Evolutionary conservation across 352 stramenopile species (phyloP).

Genomic region (Phytophthora ohioensis): DNA sequence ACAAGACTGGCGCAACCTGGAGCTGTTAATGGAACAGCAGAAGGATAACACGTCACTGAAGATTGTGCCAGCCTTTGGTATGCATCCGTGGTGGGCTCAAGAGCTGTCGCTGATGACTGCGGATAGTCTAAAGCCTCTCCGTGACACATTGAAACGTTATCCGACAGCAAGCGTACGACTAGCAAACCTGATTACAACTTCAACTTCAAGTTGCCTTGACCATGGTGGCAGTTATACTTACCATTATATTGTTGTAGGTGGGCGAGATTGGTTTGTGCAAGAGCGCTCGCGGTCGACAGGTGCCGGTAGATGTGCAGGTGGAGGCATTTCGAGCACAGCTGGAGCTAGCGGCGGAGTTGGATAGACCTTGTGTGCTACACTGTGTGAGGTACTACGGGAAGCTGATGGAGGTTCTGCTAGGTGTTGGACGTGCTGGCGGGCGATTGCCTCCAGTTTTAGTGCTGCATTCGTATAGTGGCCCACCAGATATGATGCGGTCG

Average conservation of each 20-base stretch:
- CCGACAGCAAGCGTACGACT: slow-evolving; percentile 59
- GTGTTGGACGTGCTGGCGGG: slow-evolving; percentile 9
- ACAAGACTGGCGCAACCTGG: slow-evolving; percentile 63
- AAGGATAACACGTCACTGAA: slow-evolving; percentile 7
- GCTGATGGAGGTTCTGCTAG: slow-evolving; percentile 63
- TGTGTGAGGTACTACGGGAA: slow-evolving; percentile 80
- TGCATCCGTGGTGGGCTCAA: slow-evolving; percentile 81
- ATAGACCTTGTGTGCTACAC: slow-evolving; percentile 71
- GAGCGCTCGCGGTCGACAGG: slow-evolving; percentile 54
- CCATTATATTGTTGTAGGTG: slow-evolving; percentile 41
- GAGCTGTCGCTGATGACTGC: slow-evolving; percentile 18
- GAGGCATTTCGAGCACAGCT: slow-evolving; percentile 63
- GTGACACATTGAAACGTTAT: slow-evolving; percentile 44
- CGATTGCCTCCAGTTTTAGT: slow-evolving; percentile 60
- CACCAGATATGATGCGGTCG: slow-evolving; percentile 59
- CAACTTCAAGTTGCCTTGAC: slow-evolving; percentile 40
- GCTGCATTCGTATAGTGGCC: slow-evolving; percentile 74
- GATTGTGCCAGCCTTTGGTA: slow-evolving; percentile 69
- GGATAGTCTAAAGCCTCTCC: slow-evolving; percentile 48
- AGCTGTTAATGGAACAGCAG: slow-evolving; percentile 46
- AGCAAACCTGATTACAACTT: slow-evolving; percentile 21
- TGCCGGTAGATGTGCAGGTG: slow-evolving; percentile 58
- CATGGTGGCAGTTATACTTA: not conserved
- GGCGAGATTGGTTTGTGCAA: slow-evolving; percentile 88
- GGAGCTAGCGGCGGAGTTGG: slow-evolving; percentile 54